phyloP scores from a whole-genome alignment of 768 basidiomycete genomes.

The Tulasnella sp. region DNA sequence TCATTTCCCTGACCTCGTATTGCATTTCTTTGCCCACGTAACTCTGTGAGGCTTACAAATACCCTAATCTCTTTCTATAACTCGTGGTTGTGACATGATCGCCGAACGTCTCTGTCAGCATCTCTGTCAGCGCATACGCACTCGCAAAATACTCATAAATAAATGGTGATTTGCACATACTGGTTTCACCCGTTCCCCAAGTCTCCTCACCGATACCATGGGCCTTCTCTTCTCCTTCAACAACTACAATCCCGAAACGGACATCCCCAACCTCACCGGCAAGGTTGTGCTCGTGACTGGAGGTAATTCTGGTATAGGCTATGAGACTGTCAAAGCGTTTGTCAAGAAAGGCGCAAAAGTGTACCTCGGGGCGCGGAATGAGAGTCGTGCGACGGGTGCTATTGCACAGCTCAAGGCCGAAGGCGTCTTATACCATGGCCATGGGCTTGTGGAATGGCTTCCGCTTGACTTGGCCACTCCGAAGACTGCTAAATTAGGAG shows the following conservation, averaged over 20 bases:
- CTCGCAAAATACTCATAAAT: no score
- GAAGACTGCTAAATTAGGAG: conserved; percentile 37
- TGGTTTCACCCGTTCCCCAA: no score
- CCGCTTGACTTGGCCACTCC: conserved; percentile 44
- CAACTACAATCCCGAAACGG: conserved; percentile 30
- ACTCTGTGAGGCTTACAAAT: no score
- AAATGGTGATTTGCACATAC: no score
- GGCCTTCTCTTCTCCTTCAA: neutral
- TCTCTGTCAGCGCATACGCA: no score
- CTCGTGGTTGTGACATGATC: no score
- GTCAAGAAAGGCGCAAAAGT: conserved; percentile 45
- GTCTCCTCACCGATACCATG: neutral
- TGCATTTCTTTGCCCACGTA: no score
- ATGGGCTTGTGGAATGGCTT: conserved; percentile 40
- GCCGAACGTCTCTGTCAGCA: no score
- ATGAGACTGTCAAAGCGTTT: conserved; percentile 41
- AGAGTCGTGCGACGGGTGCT: conserved; percentile 37
- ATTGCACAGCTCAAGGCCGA: conserved; percentile 38
- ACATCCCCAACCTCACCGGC: conserved; percentile 38
- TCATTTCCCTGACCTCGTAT: no score
- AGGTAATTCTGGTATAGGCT: conserved; percentile 43
- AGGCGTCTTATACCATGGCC: conserved; percentile 33
- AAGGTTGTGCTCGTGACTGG: conserved; percentile 50
- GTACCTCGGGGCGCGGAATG: conserved; percentile 45
- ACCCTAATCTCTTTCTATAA: no score